phyloP scores from a whole-genome alignment of 768 basidiomycete species.

The Dacryopinax primogenitus region DNA sequence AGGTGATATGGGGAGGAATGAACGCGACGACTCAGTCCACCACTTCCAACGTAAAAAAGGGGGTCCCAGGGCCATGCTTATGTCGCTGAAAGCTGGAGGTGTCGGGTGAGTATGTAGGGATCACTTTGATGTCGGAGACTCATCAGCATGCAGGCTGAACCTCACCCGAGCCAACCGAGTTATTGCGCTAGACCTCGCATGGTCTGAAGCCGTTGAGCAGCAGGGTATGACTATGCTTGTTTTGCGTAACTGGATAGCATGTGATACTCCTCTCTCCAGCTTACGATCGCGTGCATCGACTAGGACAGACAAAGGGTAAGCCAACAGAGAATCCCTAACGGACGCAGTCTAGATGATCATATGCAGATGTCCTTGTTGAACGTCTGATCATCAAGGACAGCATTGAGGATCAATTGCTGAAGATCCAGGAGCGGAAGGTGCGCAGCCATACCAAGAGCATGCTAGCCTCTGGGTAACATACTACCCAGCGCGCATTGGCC shows the following conservation, averaged over 20 bases:
- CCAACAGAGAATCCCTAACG: not conserved
- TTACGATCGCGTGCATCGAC: constrained; percentile 29
- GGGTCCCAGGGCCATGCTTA: constrained; percentile 25
- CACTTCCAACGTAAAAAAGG: constrained; percentile 17
- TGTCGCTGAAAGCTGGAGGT: constrained; percentile 29
- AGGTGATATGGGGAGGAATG: constrained; percentile 25
- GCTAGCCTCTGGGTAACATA: constrained; percentile 16
- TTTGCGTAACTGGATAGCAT: not conserved
- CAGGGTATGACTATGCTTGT: constrained; percentile 15
- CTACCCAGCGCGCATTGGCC: constrained; percentile 20
- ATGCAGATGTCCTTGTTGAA: constrained; percentile 23
- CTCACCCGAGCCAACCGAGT: constrained; percentile 20
- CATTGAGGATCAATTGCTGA: constrained; percentile 29
- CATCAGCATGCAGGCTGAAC: not conserved
- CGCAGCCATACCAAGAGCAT: not conserved
- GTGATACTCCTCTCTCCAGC: constrained; percentile 19
- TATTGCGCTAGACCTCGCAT: constrained; percentile 24
- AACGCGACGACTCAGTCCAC: constrained; percentile 23
- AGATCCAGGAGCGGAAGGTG: constrained; percentile 20
- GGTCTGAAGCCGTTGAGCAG: constrained; percentile 26
- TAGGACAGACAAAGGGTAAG: constrained; percentile 22
- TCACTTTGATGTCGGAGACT: constrained; percentile 17
- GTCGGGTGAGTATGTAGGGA: constrained; percentile 25
- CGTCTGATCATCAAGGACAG: constrained; percentile 27
- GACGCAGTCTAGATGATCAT: not conserved